Evolutionary conservation across 2,329 filamentous ascomycete species (phyloP).

Genomic region (Amylocarpus encephaloides): DNA sequence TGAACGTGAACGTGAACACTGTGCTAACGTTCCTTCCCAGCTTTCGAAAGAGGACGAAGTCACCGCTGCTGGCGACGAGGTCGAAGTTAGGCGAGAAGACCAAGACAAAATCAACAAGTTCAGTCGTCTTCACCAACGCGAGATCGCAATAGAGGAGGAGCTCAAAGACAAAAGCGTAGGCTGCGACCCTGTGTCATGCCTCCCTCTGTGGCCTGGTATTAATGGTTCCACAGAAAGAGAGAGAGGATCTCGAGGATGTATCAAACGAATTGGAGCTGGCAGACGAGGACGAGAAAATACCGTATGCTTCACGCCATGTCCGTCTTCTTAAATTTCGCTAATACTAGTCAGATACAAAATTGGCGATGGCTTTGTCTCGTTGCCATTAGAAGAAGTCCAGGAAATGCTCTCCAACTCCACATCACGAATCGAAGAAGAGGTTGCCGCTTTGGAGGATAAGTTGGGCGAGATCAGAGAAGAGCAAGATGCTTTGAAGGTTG

Average conservation of each 20-base stretch:
- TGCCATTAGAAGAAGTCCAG: constrained; percentile 79
- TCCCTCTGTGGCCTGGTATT: constrained; percentile 15
- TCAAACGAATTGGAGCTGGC: constrained; percentile 86
- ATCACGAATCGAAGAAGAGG: constrained; percentile 68
- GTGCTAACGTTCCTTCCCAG: constrained; percentile 32
- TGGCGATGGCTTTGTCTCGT: constrained; percentile 87
- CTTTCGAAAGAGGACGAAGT: constrained; percentile 91
- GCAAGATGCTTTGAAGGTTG: constrained; percentile 84
- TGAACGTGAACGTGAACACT: too few species aligned
- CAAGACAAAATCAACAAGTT: constrained; percentile 99
- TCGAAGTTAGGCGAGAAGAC: constrained; percentile 91
- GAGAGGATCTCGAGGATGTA: constrained; percentile 94
- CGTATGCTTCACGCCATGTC: constrained; percentile 45
- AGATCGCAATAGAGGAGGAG: constrained; percentile 72
- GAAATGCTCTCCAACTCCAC: constrained; percentile 70
- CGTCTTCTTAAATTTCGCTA: not conserved
- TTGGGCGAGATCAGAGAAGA: constrained; percentile 71
- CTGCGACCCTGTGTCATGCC: constrained; percentile 8
- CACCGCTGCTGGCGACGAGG: constrained; percentile 66
- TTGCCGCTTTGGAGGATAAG: constrained; percentile 69
- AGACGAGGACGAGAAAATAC: constrained; percentile 89
- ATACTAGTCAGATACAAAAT: constrained; percentile 75
- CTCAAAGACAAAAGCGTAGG: constrained; percentile 71
- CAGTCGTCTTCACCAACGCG: constrained; percentile 85
- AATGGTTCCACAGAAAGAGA: constrained; percentile 75